Base-by-base conservation (phyloP, 768 basidiomycete genomes). In the Phylloporus arenicola region DNA sequence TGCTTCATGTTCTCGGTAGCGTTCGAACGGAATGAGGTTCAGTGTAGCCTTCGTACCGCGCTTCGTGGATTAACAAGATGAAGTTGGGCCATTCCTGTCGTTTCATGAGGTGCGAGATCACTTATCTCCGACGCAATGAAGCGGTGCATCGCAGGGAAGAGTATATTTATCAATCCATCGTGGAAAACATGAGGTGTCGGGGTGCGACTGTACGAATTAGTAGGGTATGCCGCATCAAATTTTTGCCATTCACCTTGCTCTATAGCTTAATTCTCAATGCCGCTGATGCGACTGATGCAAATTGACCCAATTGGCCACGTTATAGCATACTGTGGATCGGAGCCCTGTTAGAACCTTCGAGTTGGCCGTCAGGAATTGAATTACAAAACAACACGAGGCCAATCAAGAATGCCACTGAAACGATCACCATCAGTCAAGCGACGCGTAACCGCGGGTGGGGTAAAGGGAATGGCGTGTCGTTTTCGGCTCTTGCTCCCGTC, bases 141-240 rank as follows among this genome's bases (percentile, higher is more conserved):
- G 57, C 54, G 38, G 54, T 53, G 55, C 60, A 55, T 58, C 65
- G 49, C 58, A 64, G 43, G 50, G 51, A 52, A 56, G 51, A 50
- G 49, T 38, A 41, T 48, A 50, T 52, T 54, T 43, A 64, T 57
- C 56, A 41, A 41, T 49, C 41, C 65, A 67, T 56, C 65, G 66
- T 67, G 65, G 64, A 57, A 42, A 57, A 64, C 66, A 68, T 55
- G 65, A 68, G 67, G 65, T 34, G 47, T 20, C 39, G 50, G 55
- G 54, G 53, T 54, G 46, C 41, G 54, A 47, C 43, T 29, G 53
- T 50, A 47, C 43, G 43, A 53, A 53, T 64, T 30, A 33, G 52
- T 46, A 31, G 17, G 16, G 35, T 37, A 22, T 29, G 43, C 46
- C 42, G 40, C 30, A 47, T 31, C 42, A 55, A 45, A 20, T 22